Evolutionary conservation across 495 filamentous ascomycete species (phyloP).

Genomic region (Stereocaulon alpinum): DNA sequence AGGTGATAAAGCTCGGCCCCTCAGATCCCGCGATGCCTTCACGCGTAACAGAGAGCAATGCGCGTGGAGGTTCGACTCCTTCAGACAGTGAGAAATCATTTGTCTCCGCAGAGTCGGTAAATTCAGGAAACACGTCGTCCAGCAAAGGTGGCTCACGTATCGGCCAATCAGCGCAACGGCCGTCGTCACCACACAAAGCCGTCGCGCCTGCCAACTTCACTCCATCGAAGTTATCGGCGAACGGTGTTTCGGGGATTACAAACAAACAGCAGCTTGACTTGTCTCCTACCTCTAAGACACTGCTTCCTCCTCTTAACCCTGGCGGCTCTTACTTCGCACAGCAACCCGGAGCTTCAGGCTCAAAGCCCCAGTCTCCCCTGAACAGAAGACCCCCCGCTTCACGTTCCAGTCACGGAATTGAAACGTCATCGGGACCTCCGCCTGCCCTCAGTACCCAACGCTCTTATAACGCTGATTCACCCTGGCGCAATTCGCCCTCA

Average conservation of each 20-base stretch:
- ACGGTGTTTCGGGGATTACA: not conserved
- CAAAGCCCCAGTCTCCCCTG: conserved; percentile 27
- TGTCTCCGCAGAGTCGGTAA: conserved; percentile 19
- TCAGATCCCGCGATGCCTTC: conserved; percentile 13
- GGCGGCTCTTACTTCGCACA: conserved; percentile 28
- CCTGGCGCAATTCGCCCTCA: conserved; percentile 8
- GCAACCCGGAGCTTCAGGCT: conserved; percentile 24
- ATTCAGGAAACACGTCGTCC: conserved; percentile 19
- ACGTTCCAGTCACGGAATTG: conserved; percentile 34
- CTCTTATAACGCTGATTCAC: conserved; percentile 24
- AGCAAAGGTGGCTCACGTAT: conserved; percentile 4
- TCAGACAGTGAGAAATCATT: conserved; percentile 19
- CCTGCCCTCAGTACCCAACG: conserved; percentile 37
- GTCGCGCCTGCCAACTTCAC: conserved; percentile 6
- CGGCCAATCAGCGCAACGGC: conserved; percentile 10
- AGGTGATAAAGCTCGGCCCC: not conserved
- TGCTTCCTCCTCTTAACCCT: not conserved
- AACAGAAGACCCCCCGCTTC: conserved; percentile 32
- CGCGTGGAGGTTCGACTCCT: conserved; percentile 10
- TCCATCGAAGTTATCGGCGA: not conserved
- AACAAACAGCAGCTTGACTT: conserved; percentile 1
- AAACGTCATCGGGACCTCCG: conserved; percentile 35
- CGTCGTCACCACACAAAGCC: conserved; percentile 12
- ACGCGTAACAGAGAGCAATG: conserved; percentile 7
- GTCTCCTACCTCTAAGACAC: conserved; percentile 12